These are phyloP conservation scores for Linnemannia schmuckeri DNA, from an alignment of 192 early-diverging fungal species.

Conservation along the genomic window DNA sequence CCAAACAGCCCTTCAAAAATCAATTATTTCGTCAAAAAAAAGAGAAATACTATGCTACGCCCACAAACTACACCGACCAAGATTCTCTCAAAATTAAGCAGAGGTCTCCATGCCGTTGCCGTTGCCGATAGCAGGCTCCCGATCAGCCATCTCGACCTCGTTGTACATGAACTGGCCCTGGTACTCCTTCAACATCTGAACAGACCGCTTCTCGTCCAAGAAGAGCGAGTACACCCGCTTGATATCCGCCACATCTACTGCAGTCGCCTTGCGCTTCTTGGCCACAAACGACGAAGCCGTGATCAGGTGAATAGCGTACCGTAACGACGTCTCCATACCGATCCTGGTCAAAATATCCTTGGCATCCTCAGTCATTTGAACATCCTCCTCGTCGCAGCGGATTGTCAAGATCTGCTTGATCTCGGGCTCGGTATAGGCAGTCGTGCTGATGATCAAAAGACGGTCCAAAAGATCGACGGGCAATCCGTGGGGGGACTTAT, in stretches of 20 bases:
- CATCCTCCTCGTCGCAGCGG: constrained; percentile 93
- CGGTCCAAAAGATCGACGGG: constrained; percentile 97
- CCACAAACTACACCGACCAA: neutral
- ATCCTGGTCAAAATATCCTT: constrained; percentile 88
- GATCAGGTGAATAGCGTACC: constrained; percentile 97
- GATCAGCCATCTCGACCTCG: constrained; percentile 60
- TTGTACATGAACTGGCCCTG: constrained; percentile 97
- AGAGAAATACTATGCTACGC: neutral
- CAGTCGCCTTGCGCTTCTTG: constrained; percentile 88
- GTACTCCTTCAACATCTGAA: constrained; percentile 94
- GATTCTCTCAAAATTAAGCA: neutral
- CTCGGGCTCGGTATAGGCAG: constrained; percentile 87
- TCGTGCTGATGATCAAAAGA: constrained; percentile 94
- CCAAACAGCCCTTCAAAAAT: neutral
- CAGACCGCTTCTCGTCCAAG: constrained; percentile 96
- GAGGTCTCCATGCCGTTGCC: constrained; percentile 19
- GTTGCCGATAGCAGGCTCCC: constrained; percentile 46
- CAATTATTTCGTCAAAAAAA: neutral
- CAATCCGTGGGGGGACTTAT: constrained; percentile 96
- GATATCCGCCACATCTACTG: constrained; percentile 95
- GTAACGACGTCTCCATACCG: constrained; percentile 92
- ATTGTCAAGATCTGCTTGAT: constrained; percentile 91
- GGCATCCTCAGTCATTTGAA: constrained; percentile 91
- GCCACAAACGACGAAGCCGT: constrained; percentile 94
- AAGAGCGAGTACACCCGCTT: constrained; percentile 95